Conservation (phyloP, 2,329 filamentous ascomycete species). For the Ilyonectria robusta region DNA sequence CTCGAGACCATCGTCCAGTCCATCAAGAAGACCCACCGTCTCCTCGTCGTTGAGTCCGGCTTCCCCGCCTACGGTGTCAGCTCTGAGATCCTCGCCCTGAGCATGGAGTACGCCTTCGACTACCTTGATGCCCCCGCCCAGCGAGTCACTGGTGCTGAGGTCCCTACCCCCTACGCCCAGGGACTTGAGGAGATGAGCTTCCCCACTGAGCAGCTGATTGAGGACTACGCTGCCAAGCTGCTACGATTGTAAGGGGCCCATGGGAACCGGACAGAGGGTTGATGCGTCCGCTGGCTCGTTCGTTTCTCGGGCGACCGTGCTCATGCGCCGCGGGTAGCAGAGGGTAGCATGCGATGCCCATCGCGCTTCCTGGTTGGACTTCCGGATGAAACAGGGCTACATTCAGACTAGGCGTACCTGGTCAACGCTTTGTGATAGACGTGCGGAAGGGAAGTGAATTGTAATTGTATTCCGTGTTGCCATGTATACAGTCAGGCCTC, state of each 20-base stretch:
- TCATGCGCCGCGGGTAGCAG: conserved; percentile 28
- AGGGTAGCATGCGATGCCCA: conserved; percentile 36
- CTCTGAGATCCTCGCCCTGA: conserved; percentile 91
- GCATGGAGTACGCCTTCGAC: conserved; percentile 98
- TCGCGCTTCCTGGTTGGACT: conserved; percentile 33
- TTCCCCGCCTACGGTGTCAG: conserved; percentile 96
- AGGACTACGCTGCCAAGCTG: conserved; percentile 90
- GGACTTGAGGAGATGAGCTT: conserved; percentile 96
- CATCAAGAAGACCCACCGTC: conserved; percentile 97
- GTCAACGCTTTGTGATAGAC: conserved; percentile 54
- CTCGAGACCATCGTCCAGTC: conserved; percentile 96
- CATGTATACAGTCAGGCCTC: conserved; percentile 54
- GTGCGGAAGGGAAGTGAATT: conserved; percentile 53
- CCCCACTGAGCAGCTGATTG: conserved; percentile 90
- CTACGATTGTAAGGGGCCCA: conserved; percentile 75
- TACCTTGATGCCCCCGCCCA: conserved; percentile 95
- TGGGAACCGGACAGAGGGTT: conserved; percentile 32
- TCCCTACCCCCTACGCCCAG: conserved; percentile 94
- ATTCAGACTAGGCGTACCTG: conserved; percentile 44
- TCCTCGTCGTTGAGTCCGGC: conserved; percentile 93
- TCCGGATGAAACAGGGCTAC: conserved; percentile 34
- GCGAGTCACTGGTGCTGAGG: conserved; percentile 95
- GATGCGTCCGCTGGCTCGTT: conserved; percentile 30
- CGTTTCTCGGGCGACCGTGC: conserved; percentile 28
- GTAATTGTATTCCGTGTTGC: conserved; percentile 60